phyloP scores from a whole-genome alignment of 441 rosid species.

The Corymbia citriodora region DNA sequence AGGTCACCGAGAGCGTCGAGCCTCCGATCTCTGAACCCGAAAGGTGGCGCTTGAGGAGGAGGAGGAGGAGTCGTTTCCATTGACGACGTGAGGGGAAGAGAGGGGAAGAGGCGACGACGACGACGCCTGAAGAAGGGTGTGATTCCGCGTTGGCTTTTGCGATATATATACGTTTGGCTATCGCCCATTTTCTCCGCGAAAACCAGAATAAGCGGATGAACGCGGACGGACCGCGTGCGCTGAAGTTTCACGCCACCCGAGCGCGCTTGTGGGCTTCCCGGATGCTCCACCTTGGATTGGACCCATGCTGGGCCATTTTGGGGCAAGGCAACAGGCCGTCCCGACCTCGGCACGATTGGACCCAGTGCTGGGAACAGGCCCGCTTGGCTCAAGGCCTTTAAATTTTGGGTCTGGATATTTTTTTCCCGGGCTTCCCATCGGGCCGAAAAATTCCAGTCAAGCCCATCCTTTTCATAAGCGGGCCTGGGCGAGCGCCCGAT shows the following conservation, averaged over 20 bases:
- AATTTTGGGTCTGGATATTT: not conserved
- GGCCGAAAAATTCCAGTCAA: not conserved
- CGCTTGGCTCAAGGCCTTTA: too few relatives aligned
- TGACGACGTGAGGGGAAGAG: not conserved
- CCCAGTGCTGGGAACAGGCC: not conserved
- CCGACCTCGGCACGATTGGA: not conserved
- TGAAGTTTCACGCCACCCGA: not conserved
- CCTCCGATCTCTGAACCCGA: slow-evolving; percentile 50
- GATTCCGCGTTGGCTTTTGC: not conserved
- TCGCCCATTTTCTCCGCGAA: not conserved
- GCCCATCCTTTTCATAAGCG: not conserved
- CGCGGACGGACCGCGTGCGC: not conserved
- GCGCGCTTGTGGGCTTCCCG: not conserved
- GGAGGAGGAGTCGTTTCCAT: slow-evolving; percentile 30
- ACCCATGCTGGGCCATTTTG: not conserved
- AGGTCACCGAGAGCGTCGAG: slow-evolving; percentile 66
- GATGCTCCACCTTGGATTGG: not conserved
- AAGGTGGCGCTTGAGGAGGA: slow-evolving; percentile 14
- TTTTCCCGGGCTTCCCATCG: not conserved
- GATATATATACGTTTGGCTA: not conserved
- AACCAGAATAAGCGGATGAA: not conserved
- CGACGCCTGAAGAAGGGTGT: not conserved
- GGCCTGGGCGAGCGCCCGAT: not conserved
- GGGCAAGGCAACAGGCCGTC: not conserved
- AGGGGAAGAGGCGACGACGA: not conserved